These are phyloP conservation scores for Oryza punctata DNA, from an alignment of 176 grass and related monocot genomes.

Conservation along the genomic window DNA sequence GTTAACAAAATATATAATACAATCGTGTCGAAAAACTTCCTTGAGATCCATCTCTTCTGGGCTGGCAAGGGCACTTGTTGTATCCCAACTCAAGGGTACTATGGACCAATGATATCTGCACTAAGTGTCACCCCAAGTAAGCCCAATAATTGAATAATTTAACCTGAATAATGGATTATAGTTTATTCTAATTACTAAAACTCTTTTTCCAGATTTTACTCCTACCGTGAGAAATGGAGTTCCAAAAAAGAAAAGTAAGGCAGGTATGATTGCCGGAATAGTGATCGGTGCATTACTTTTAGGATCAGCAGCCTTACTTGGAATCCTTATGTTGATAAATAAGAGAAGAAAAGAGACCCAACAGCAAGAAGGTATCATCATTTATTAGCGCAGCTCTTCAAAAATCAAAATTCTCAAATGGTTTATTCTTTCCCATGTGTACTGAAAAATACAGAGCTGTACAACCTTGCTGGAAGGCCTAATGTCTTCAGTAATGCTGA, in stretches of 20 bases:
- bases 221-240: conserved; percentile 62
- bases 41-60: conserved; percentile 96
- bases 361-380: conserved; percentile 42
- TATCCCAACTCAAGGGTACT: conserved; percentile 67
- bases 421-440: neutral
- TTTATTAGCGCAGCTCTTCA: neutral
- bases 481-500: conserved; percentile 32
- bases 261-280: conserved; percentile 53
- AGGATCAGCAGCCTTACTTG: conserved; percentile 31
- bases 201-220: conserved; percentile 58
- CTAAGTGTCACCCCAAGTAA: conserved; percentile 72
- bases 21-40: conserved; percentile 74
- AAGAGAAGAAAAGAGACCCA: conserved; percentile 43
- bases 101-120: conserved; percentile 72
- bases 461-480: conserved; percentile 30
- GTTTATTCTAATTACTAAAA: conserved; percentile 4
- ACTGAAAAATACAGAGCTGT: conserved; percentile 1
- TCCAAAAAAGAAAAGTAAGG: conserved; percentile 40
- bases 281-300: conserved; percentile 31
- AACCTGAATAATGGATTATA: neutral
- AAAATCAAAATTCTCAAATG: neutral
- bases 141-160: neutral
- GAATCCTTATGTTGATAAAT: conserved; percentile 40
- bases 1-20: conserved; percentile 51
- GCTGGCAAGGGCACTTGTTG: conserved; percentile 93